phyloP scores from a whole-genome alignment of 2,329 filamentous ascomycete genomes.

The Diaporthe helianthi region DNA sequence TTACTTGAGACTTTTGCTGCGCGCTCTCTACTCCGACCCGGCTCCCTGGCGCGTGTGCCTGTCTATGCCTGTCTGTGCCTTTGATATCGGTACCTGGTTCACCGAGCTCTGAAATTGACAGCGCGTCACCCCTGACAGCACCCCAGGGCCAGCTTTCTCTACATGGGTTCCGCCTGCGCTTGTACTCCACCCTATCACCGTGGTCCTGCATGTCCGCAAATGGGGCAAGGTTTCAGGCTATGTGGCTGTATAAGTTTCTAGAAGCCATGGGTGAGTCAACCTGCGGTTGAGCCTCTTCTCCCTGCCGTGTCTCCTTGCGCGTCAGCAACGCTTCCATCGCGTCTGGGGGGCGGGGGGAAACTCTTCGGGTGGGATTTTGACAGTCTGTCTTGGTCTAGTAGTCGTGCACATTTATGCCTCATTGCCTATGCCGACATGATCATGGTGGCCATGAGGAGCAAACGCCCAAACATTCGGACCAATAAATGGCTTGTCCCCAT shows the following conservation, averaged over 20 bases:
- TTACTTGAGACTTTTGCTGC: not conserved
- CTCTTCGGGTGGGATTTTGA: not conserved
- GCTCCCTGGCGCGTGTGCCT: not conserved
- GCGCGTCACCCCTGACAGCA: not conserved
- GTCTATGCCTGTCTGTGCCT: conserved; percentile 9
- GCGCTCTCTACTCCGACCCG: too few species aligned
- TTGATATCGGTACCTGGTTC: not conserved
- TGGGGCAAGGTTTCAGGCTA: conserved; percentile 24
- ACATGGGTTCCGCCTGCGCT: conserved; percentile 28
- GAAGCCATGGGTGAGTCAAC: conserved; percentile 28
- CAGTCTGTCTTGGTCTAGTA: not conserved
- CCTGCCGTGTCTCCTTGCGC: conserved; percentile 9
- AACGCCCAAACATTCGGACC: conserved; percentile 16
- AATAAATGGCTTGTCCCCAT: conserved; percentile 19
- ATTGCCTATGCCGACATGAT: conserved; percentile 1
- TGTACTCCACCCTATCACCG: not conserved
- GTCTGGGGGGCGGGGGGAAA: not conserved
- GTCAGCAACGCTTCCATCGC: conserved; percentile 12
- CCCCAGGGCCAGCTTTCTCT: conserved; percentile 21
- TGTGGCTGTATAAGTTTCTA: conserved; percentile 27
- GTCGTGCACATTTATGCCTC: conserved; percentile 31
- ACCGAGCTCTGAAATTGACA: conserved; percentile 28
- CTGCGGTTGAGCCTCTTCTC: conserved; percentile 30
- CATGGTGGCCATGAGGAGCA: conserved; percentile 27
- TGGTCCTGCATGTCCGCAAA: conserved; percentile 26